Evolutionary conservation across 2,329 filamentous ascomycete genomes (phyloP).

Genomic region (Chaetomium sp.): DNA sequence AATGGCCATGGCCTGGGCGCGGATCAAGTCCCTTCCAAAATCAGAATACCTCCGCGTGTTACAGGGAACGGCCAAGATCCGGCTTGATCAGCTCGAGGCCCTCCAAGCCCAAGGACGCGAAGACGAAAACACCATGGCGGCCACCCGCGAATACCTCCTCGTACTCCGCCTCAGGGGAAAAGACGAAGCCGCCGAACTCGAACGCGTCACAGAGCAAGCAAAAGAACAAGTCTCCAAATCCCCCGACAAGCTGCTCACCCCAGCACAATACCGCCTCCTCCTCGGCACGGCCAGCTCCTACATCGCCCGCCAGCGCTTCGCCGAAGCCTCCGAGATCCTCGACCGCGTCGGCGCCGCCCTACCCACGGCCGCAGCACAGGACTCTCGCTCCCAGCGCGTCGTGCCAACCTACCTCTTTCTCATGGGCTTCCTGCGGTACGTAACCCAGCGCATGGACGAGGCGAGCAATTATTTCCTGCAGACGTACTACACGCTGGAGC

Average conservation of each 20-base stretch:
- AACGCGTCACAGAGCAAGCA: conserved; percentile 8
- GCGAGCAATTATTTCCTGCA: conserved; percentile 12
- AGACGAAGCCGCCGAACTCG: conserved; percentile 10
- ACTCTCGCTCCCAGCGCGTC: not conserved
- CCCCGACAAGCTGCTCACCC: not conserved
- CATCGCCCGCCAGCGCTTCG: conserved; percentile 9
- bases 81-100: conserved; percentile 14
- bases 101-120: not conserved
- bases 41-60: conserved; percentile 9
- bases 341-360: conserved; percentile 3
- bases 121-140: conserved; percentile 9
- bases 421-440: conserved; percentile 13
- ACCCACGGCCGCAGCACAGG: not conserved
- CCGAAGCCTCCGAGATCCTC: conserved; percentile 5
- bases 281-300: conserved; percentile 12
- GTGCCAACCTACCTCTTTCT: conserved; percentile 12
- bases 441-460: conserved; percentile 8
- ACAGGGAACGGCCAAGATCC: conserved; percentile 11
- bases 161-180: conserved; percentile 8
- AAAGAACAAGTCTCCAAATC: not conserved
- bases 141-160: conserved; percentile 15
- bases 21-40: conserved; percentile 7
- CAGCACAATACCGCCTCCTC: conserved; percentile 13
- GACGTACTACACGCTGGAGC: conserved; percentile 11
- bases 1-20: conserved; percentile 11